These are phyloP conservation scores for Collybia nuda DNA, from an alignment of 768 basidiomycete genomes.

Conservation along the genomic window DNA sequence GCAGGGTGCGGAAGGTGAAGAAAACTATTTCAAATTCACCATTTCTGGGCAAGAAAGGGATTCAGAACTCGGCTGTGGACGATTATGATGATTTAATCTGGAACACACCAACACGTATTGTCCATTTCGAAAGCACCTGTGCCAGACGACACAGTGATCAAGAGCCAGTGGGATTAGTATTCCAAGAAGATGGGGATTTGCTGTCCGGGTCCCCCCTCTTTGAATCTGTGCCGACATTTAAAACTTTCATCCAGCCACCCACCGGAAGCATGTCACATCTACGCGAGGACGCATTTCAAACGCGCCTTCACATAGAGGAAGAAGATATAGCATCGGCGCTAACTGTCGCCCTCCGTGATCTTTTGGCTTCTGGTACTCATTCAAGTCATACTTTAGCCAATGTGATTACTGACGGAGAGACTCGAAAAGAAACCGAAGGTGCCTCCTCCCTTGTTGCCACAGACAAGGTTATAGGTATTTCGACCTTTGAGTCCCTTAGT, in stretches of 20 bases:
- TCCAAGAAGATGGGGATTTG: too few species aligned
- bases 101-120: constrained; percentile 12
- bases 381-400: neutral
- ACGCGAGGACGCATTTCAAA: constrained; percentile 14
- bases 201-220: too few species aligned
- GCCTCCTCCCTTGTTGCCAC: neutral
- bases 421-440: neutral
- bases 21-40: too few species aligned
- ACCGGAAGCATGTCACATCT: neutral
- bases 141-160: constrained; percentile 3
- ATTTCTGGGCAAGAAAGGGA: neutral
- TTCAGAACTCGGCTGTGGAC: constrained; percentile 1
- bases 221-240: too few species aligned
- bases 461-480: constrained; percentile 13
- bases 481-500: constrained; percentile 22
- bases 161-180: neutral
- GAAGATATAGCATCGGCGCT: constrained; percentile 24
- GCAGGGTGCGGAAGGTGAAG: too few species aligned
- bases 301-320: constrained; percentile 24
- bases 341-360: constrained; percentile 14
- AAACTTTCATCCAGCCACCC: neutral
- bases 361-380: neutral
- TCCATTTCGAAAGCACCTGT: constrained; percentile 11
- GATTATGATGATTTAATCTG: constrained; percentile 11
- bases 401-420: too few species aligned